Percentiles rank a stretch among this genome's conserved stretches.
phyloP scores from a whole-genome alignment of 495 filamentous ascomycete genomes.

The Astrothelium subdiscretum region DNA sequence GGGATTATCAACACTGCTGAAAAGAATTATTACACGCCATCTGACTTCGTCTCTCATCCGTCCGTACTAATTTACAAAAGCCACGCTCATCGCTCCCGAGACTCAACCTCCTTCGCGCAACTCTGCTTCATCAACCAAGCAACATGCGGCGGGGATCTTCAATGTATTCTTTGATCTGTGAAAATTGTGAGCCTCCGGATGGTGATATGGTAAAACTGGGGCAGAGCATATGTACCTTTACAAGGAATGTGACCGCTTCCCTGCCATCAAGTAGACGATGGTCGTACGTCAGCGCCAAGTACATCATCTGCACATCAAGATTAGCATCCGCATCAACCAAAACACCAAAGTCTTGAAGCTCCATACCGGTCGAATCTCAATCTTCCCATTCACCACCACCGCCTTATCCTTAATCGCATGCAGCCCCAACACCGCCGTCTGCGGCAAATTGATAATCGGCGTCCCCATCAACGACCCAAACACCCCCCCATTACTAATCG shows the following conservation, averaged over 20 bases:
- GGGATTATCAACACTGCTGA: background rate
- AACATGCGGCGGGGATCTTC: conserved; percentile 94
- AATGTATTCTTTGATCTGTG: conserved; percentile 82
- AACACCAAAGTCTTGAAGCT: too few relatives aligned
- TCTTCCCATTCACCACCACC: conserved; percentile 78
- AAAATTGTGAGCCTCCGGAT: background rate
- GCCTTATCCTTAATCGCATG: conserved; percentile 96
- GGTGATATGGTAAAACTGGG: background rate
- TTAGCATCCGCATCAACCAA: conserved; percentile 1
- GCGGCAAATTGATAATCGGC: conserved; percentile 97
- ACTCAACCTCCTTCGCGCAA: background rate
- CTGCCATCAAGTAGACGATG: conserved; percentile 90
- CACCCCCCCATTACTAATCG: conserved; percentile 85
- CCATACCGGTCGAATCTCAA: conserved; percentile 79
- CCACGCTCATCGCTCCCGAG: background rate
- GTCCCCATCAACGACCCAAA: conserved; percentile 88
- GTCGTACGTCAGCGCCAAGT: conserved; percentile 92
- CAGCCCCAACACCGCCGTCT: conserved; percentile 91
- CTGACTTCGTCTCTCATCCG: background rate
- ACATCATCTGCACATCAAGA: conserved; percentile 73
- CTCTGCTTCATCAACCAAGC: conserved; percentile 32
- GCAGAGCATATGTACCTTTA: conserved; percentile 48
- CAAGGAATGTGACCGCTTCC: conserved; percentile 92
- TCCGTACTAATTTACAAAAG: background rate
- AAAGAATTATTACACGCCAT: background rate